Conservation (phyloP, 768 basidiomycete species). For the Zangia roseola region DNA sequence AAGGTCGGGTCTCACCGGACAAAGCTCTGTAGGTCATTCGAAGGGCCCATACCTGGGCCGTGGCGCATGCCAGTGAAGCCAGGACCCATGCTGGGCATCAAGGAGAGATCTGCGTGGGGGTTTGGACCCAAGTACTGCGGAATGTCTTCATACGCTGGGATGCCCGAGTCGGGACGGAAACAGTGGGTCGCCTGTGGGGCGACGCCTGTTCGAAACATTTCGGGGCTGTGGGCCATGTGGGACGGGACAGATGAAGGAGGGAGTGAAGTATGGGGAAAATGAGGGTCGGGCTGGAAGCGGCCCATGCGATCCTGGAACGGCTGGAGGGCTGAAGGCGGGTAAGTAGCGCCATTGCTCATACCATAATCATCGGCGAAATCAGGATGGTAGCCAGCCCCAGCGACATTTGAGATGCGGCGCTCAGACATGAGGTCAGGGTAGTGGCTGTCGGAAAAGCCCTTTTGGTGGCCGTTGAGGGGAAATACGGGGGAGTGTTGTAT, state of each 20-base stretch:
- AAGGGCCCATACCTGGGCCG: conserved; percentile 54
- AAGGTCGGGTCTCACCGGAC: conserved; percentile 54
- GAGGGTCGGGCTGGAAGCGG: conserved; percentile 54
- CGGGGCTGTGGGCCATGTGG: conserved; percentile 50
- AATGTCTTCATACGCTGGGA: conserved; percentile 58
- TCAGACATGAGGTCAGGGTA: conserved; percentile 63
- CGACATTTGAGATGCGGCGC: conserved; percentile 51
- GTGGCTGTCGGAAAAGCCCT: conserved; percentile 55
- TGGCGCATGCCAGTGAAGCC: conserved; percentile 65
- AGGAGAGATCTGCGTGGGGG: conserved; percentile 54
- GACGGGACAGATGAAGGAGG: conserved; percentile 43
- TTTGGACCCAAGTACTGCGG: conserved; percentile 52
- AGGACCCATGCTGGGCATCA: conserved; percentile 62
- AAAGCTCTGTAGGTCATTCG: conserved; percentile 76
- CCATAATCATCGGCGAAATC: conserved; percentile 68
- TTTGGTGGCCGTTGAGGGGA: conserved; percentile 40
- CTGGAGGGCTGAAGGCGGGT: conserved; percentile 50
- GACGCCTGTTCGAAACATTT: conserved; percentile 60
- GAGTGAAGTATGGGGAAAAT: conserved; percentile 46
- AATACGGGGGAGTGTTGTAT: conserved; percentile 58
- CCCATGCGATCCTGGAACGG: conserved; percentile 58
- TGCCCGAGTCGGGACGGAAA: conserved; percentile 52
- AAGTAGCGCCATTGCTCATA: conserved; percentile 45
- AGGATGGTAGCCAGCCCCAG: conserved; percentile 46
- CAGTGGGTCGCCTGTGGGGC: conserved; percentile 69